Evolutionary conservation across 768 basidiomycete species (phyloP), one percentile per base, ranked within the genome.

Genomic region (Suillus ampliporus): DNA sequence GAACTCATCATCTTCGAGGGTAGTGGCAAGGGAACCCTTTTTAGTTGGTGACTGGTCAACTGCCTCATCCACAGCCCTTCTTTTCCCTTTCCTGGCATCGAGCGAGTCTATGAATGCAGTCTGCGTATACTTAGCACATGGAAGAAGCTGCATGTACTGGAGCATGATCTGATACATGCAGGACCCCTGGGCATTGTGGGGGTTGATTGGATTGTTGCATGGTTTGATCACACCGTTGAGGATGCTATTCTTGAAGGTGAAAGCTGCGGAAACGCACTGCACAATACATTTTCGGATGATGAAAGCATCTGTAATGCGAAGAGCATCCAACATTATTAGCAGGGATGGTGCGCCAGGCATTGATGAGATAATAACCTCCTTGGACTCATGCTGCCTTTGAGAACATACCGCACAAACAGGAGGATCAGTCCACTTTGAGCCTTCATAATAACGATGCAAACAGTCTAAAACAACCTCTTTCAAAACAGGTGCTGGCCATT

Each of bases 121-220:
- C 14, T 47, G 46, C 1, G 13, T 47, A 23, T 41, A 41, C 41
- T 41, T 41, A 41, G 41, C 41, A 41, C 41, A 41, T 19, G 50
- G 50, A 21, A 51, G 15, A 11, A 34, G 17, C 8, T 34, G 31
- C 52, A 54, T 35, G 19, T 34, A 5, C 14, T 35, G 31, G 5
- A 54, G 13, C 52, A 53, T 53, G 26, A 53, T 23, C 21, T 53
- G 52, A 52, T 52, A 52, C 6, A 52, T 13, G 13, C 26, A 5
- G 11, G 51, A 52, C 28, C 51, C 23, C 7, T 52, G 21, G 21
- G 51, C 28, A 37, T 52, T 23, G n/a, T 5, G 26, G 51, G 43
- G 43, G 43, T 44, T 44, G 43, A 9, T 4, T 9, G 43, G 9
- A 41, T 41, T 41, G 43, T 21, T 21, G 43, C n/a, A 3, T 21